A percentile compares a stretch with the other conserved stretches of the same genome.
Evolutionary conservation across 257 asterid genomes (phyloP).

Genomic region (Salvia rosmarinus): DNA sequence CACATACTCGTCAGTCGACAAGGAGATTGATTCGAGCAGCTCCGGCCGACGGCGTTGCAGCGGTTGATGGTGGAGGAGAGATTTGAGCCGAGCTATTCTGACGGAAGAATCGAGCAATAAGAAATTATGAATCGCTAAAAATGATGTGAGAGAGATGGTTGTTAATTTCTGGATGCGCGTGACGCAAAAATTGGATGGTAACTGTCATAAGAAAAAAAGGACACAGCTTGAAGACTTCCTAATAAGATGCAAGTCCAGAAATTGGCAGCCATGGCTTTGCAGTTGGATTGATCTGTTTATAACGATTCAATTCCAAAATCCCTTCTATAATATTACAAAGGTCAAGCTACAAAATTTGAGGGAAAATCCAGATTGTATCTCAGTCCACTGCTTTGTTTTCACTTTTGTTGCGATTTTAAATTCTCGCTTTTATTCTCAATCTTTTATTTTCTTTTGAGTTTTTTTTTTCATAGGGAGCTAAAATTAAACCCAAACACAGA

Average conservation of each 20-base stretch:
- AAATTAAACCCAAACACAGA: no score
- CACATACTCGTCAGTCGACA: constrained; percentile 25
- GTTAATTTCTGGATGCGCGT: not conserved
- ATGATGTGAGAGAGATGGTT: no score
- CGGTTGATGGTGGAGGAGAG: constrained; percentile 24
- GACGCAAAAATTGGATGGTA: not conserved
- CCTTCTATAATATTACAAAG: not conserved
- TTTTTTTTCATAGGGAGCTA: no score
- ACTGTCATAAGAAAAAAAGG: not conserved
- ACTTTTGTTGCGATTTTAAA: no score
- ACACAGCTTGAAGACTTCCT: constrained; percentile 44
- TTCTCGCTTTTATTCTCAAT: no score
- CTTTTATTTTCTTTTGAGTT: no score
- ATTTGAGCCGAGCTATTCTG: constrained; percentile 17
- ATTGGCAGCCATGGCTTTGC: constrained; percentile 76
- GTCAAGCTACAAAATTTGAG: not conserved
- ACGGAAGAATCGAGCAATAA: constrained; percentile 12
- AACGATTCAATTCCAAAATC: not conserved
- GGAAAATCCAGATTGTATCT: not conserved
- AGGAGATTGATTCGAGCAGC: not conserved
- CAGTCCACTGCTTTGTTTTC: no score
- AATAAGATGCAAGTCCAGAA: constrained; percentile 96
- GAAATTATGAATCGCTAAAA: constrained; percentile 1
- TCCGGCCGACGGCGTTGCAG: constrained; percentile 19
- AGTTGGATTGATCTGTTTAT: not conserved